Conservation (phyloP, 2,329 filamentous ascomycete species). For the Cladophialophora carrionii region DNA sequence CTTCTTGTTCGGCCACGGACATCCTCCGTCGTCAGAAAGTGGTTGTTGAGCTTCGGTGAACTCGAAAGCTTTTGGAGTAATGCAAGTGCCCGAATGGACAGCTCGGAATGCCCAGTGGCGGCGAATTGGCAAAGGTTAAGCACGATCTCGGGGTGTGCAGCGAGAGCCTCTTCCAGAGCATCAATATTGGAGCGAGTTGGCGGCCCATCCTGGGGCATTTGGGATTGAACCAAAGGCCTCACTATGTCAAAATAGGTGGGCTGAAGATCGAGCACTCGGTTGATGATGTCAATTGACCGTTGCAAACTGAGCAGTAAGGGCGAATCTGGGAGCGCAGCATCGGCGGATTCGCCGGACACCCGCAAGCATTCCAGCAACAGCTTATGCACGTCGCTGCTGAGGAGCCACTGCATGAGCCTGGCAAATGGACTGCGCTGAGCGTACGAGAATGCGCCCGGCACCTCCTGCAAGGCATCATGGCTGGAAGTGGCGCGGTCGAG, state of each 20-base stretch:
- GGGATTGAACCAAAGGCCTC: conserved; percentile 66
- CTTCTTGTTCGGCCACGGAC: conserved; percentile 31
- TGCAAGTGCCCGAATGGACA: conserved; percentile 78
- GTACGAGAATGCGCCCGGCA: conserved; percentile 62
- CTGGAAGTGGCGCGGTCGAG: conserved; percentile 26
- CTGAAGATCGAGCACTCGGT: conserved; percentile 81
- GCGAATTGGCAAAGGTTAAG: conserved; percentile 85
- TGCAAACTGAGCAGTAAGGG: conserved; percentile 79
- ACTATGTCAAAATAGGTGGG: conserved; percentile 90
- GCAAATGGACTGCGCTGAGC: conserved; percentile 88
- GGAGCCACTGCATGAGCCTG: conserved; percentile 96
- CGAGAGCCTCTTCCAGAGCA: conserved; percentile 87
- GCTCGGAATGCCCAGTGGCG: conserved; percentile 76
- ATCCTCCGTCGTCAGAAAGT: conserved; percentile 28
- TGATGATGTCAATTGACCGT: conserved; percentile 80
- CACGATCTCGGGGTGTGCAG: conserved; percentile 77
- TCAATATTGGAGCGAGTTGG: conserved; percentile 45
- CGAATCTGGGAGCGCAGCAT: conserved; percentile 73
- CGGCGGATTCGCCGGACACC: conserved; percentile 72
- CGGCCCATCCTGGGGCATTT: conserved; percentile 12
- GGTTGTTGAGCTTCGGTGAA: conserved; percentile 70
- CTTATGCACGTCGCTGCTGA: conserved; percentile 84
- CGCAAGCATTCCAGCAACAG: conserved; percentile 78
- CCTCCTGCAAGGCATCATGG: conserved; percentile 22
- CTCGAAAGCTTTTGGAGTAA: conserved; percentile 84